Evolutionary conservation across 345 rosid genomes (phyloP).

Genomic region (Linum tenue): DNA sequence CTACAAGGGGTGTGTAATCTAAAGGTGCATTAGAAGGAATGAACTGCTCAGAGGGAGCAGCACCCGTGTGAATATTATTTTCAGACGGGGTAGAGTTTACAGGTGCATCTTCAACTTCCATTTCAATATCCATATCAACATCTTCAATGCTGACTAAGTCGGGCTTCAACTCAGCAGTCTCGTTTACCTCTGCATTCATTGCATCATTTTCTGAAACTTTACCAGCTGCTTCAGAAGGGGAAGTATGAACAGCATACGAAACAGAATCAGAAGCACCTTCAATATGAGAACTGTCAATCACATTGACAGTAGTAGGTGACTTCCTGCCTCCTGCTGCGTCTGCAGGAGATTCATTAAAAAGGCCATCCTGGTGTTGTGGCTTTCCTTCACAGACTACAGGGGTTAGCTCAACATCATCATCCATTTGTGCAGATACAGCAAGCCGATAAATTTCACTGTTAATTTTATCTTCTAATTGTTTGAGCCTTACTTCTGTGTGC

Average conservation of each 20-base stretch:
- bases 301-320: slow-evolving; percentile 21
- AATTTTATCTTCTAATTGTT: slow-evolving; percentile 51
- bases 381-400: slow-evolving; percentile 21
- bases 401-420: slow-evolving; percentile 32
- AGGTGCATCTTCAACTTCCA: slow-evolving; percentile 82
- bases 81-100: slow-evolving; percentile 9
- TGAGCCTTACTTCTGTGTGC: slow-evolving; percentile 67
- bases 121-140: slow-evolving; percentile 91
- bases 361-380: slow-evolving; percentile 16
- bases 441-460: slow-evolving; percentile 57
- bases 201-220: slow-evolving; percentile 20
- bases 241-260: slow-evolving; percentile 1
- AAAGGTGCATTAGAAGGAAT: slow-evolving; percentile 26
- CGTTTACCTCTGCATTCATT: slow-evolving; percentile 25
- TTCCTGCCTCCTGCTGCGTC: slow-evolving; percentile 21
- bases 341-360: slow-evolving; percentile 25
- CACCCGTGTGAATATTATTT: slow-evolving; percentile 21
- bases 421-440: slow-evolving; percentile 53
- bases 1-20: slow-evolving; percentile 18
- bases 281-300: slow-evolving; percentile 12
- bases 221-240: slow-evolving; percentile 28
- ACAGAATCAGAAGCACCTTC: slow-evolving; percentile 13
- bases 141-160: slow-evolving; percentile 41
- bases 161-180: slow-evolving; percentile 19
- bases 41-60: slow-evolving; percentile 24